These are phyloP conservation scores for Phanerochaete sordida DNA, from an alignment of 768 basidiomycete species.

Conservation along the genomic window DNA sequence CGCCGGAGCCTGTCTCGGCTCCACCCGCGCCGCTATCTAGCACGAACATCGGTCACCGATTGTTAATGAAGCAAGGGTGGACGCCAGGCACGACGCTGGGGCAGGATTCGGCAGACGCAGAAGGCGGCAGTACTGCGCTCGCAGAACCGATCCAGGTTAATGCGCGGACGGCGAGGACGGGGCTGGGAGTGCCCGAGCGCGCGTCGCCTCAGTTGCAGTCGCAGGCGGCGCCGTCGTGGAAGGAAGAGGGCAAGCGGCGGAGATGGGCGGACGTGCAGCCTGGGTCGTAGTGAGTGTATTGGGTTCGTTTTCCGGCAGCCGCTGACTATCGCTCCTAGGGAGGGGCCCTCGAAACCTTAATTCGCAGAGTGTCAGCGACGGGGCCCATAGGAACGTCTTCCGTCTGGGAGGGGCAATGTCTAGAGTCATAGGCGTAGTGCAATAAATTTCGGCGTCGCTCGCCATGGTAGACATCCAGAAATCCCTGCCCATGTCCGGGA, in stretches of 20 bases:
- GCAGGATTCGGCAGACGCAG: conserved; percentile 17
- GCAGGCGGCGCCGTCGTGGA: conserved; percentile 31
- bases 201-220: conserved; percentile 16
- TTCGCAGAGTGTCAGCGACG: too few relatives aligned
- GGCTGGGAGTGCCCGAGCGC: conserved; percentile 44
- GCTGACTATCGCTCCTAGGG: too few relatives aligned
- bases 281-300: neutral
- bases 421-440: too few relatives aligned
- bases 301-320: neutral
- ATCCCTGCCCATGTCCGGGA: too few relatives aligned
- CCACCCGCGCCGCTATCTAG: conserved; percentile 47
- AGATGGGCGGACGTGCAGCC: conserved; percentile 31
- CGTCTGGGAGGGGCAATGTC: too few relatives aligned
- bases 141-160: conserved; percentile 57
- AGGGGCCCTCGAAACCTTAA: too few relatives aligned
- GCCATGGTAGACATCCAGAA: too few relatives aligned
- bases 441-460: too few relatives aligned
- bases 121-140: conserved; percentile 38
- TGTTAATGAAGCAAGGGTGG: conserved; percentile 78
- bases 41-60: conserved; percentile 62
- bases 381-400: too few relatives aligned
- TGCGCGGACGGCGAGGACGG: conserved; percentile 42
- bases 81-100: conserved; percentile 60
- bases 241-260: conserved; percentile 36
- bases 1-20: conserved; percentile 28